A percentile compares a stretch with the other conserved stretches of the same genome.
Conservation (phyloP, 257 asterid species). For the Forsythia viridissima region DNA sequence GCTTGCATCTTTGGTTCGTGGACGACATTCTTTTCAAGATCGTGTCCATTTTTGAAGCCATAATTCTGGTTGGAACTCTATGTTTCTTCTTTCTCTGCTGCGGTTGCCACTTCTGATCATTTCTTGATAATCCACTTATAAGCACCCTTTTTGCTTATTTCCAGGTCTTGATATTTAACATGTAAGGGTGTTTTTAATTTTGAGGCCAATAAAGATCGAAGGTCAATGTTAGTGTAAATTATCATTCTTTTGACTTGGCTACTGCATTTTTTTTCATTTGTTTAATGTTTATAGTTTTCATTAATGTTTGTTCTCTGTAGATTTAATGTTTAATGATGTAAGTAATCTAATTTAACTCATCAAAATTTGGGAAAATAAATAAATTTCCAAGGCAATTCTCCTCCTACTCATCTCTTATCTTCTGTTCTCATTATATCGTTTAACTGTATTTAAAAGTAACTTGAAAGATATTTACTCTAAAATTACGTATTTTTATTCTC, state of each 20-base stretch:
- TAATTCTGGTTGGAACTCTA: slow-evolving; percentile 51
- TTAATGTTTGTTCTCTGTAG: not conserved
- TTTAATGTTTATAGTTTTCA: not conserved
- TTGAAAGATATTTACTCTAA: too few species aligned
- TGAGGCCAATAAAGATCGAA: not conserved
- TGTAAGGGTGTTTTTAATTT: not conserved
- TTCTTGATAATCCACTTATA: not conserved
- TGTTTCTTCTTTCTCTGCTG: slow-evolving; percentile 74
- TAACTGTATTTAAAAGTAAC: too few species aligned
- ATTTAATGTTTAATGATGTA: not conserved
- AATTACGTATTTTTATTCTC: too few species aligned
- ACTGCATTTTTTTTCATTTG: not conserved
- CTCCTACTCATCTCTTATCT: not conserved
- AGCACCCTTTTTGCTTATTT: not conserved
- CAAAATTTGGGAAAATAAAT: not conserved
- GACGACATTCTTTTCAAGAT: slow-evolving; percentile 63
- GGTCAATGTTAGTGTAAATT: not conserved
- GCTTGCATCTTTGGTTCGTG: slow-evolving; percentile 52
- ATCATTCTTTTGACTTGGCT: not conserved
- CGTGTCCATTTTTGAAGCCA: slow-evolving; percentile 58
- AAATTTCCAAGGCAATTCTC: not conserved
- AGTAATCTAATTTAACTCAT: not conserved
- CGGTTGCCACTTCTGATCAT: slow-evolving; percentile 66
- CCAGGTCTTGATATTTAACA: not conserved
- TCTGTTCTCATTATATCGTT: too few species aligned